A percentile compares a stretch with the other conserved stretches of the same genome.
Evolutionary conservation across 2,329 filamentous ascomycete genomes (phyloP).

Genomic region (Botrytis hyacinthi): DNA sequence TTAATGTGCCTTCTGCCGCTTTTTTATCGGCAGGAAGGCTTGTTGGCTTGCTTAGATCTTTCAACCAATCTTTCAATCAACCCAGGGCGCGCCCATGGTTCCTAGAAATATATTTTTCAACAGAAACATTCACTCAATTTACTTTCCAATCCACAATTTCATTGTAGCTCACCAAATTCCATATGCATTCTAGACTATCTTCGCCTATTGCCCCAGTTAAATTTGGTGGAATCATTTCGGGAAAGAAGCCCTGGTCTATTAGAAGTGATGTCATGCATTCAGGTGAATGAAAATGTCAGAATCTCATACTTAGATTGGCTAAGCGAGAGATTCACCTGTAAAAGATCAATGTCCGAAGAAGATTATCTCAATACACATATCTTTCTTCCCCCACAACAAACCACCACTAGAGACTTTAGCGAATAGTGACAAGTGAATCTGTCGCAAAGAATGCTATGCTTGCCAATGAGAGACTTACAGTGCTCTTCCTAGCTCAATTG

Average conservation of each 20-base stretch:
- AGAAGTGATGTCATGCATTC: background rate
- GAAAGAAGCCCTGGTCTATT: background rate
- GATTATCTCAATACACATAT: background rate
- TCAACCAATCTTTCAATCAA: background rate
- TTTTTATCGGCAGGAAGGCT: background rate
- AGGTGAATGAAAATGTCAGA: background rate
- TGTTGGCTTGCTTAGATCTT: background rate
- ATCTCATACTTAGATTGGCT: background rate
- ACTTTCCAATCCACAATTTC: accelerated
- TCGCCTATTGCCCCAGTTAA: accelerated
- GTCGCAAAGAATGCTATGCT: too few relatives aligned
- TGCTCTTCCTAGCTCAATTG: background rate
- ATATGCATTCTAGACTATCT: background rate
- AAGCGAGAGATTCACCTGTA: background rate
- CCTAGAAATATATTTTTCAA: background rate
- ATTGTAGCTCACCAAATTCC: background rate
- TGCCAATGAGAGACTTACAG: background rate
- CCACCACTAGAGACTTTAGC: too few relatives aligned
- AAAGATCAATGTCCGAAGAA: background rate
- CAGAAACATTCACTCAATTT: background rate
- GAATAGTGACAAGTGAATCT: background rate
- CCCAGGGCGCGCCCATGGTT: background rate
- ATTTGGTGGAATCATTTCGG: background rate
- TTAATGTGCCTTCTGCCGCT: accelerated
- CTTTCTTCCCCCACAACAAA: background rate